phyloP scores from a whole-genome alignment of 108 stramenopile genomes.

The Chaetoceros tenuissimus region DNA sequence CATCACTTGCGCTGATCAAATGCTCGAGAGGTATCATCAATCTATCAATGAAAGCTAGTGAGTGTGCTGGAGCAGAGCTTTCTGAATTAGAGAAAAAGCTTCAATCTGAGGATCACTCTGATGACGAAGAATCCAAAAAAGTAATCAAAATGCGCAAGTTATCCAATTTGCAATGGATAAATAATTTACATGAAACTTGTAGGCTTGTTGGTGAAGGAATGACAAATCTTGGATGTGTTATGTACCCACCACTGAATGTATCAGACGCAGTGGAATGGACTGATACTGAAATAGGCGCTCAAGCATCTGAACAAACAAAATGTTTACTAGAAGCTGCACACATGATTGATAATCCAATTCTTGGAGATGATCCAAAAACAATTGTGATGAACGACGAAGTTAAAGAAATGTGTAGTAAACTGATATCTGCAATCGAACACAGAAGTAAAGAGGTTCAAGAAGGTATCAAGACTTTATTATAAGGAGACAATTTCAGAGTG shows the following conservation, averaged over 20 bases:
- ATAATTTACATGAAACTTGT: conserved; percentile 32
- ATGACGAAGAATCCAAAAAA: conserved; percentile 2
- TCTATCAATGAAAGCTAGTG: conserved; percentile 56
- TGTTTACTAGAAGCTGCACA: neutral
- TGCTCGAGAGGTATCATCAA: conserved; percentile 65
- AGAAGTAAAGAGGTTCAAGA: no score
- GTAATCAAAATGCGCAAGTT: conserved; percentile 4
- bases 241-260: conserved; percentile 69
- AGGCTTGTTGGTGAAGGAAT: conserved; percentile 66
- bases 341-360: neutral
- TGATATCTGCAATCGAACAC: neutral
- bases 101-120: conserved; percentile 3
- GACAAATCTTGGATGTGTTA: conserved; percentile 57
- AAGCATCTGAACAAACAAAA: neutral
- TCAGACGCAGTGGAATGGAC: neutral
- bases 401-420: neutral
- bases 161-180: conserved; percentile 30
- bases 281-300: neutral
- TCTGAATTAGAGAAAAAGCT: no score
- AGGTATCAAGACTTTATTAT: no score
- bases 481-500: no score
- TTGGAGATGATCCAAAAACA: neutral
- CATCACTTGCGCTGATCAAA: conserved; percentile 56
- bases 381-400: neutral
- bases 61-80: conserved; percentile 34